Conservation (phyloP, 2,329 filamentous ascomycete species). For the Didymella sp. region DNA sequence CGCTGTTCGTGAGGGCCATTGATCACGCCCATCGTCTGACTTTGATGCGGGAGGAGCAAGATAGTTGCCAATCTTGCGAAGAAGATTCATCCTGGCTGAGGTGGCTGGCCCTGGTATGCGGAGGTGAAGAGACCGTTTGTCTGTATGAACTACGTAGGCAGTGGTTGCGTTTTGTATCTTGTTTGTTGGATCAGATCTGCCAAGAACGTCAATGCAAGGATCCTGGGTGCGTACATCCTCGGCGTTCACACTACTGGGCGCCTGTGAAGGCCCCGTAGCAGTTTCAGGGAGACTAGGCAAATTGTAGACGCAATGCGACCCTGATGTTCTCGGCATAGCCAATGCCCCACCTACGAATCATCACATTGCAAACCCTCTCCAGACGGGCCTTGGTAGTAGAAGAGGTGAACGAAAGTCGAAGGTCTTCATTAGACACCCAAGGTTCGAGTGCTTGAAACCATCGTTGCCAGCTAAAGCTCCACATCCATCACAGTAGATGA, state of each 20-base stretch:
- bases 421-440: too few species aligned
- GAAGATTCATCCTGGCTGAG: slow-evolving; percentile 20
- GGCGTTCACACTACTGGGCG: slow-evolving; percentile 13
- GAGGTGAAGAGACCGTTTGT: background rate
- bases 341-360: background rate
- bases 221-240: slow-evolving; percentile 17
- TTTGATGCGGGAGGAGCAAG: slow-evolving; percentile 45
- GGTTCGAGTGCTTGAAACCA: background rate
- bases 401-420: background rate
- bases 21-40: slow-evolving; percentile 56
- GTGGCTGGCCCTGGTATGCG: background rate
- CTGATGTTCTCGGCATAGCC: background rate
- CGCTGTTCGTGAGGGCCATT: slow-evolving; percentile 63
- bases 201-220: slow-evolving; percentile 26
- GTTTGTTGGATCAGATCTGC: slow-evolving; percentile 18
- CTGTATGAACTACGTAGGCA: slow-evolving; percentile 10
- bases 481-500: background rate
- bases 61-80: slow-evolving; percentile 38
- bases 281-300: slow-evolving; percentile 1
- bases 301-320: slow-evolving; percentile 9
- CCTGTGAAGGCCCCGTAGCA: background rate
- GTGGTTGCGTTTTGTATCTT: slow-evolving; percentile 27
- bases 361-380: background rate
- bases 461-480: background rate
- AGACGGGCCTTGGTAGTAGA: background rate